A percentile compares a stretch with the other conserved stretches of the same genome.
Evolutionary conservation across 2,329 filamentous ascomycete genomes (phyloP).

Genomic region (Alternaria dauci): DNA sequence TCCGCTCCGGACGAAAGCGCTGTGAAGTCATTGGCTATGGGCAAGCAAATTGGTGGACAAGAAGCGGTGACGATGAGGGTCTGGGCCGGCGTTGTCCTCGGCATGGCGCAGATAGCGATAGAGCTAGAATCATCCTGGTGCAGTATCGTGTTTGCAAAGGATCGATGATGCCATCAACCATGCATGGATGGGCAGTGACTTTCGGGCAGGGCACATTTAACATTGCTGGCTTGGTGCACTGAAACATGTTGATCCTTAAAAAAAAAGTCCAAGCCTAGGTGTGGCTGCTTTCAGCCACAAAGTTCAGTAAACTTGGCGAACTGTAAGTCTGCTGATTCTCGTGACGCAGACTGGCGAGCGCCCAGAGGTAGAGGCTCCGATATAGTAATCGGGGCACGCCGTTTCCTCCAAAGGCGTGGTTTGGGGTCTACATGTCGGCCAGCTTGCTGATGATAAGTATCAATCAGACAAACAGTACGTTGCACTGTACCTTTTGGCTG

Average conservation of each 20-base stretch:
- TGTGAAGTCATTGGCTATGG: not conserved
- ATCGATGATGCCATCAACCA: not conserved
- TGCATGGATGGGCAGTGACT: not conserved
- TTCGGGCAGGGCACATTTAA: not conserved
- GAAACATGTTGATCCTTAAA: not conserved
- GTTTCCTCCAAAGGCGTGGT: not conserved
- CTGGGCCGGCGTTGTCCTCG: slow-evolving; percentile 5
- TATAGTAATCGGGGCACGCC: not conserved
- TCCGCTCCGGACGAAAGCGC: not conserved
- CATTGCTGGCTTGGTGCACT: not conserved
- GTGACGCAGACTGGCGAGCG: not conserved
- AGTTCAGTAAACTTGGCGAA: not conserved
- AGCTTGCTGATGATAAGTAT: not conserved
- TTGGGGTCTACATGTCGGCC: not conserved
- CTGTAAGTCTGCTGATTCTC: not conserved
- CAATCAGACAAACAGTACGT: not conserved
- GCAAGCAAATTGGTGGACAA: not conserved
- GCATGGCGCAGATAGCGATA: slow-evolving; percentile 1
- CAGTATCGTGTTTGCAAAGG: slow-evolving; percentile 7
- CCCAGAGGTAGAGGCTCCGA: not conserved
- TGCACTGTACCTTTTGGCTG: not conserved
- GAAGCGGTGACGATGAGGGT: slow-evolving; percentile 9
- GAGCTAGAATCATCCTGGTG: slow-evolving; percentile 1
- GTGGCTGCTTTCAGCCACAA: not conserved
- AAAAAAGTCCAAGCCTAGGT: not conserved